Evolutionary conservation across 805 yeast species (phyloP).

Genomic region (Nakazawaea ambrosiae): DNA sequence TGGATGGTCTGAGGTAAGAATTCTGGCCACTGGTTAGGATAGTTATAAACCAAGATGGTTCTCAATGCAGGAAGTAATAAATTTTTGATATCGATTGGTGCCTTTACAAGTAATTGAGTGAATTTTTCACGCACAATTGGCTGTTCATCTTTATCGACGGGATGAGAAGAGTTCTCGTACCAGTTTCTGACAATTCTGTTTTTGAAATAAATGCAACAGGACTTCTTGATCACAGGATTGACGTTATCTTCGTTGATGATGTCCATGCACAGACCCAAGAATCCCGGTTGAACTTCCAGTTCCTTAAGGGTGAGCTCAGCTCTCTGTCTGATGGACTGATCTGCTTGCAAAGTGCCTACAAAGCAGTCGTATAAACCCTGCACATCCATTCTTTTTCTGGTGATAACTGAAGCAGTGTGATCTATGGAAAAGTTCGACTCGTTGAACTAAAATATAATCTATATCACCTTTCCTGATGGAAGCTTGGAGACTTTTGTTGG

Average conservation of each 20-base stretch:
- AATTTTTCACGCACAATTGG: slow-evolving; percentile 66
- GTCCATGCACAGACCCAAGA: slow-evolving; percentile 76
- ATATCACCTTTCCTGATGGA: background rate
- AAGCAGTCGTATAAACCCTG: slow-evolving; percentile 65
- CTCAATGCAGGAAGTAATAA: slow-evolving; percentile 47
- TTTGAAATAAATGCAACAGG: slow-evolving; percentile 85
- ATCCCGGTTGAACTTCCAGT: slow-evolving; percentile 59
- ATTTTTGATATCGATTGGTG: slow-evolving; percentile 36
- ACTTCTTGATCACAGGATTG: slow-evolving; percentile 52
- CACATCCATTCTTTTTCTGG: slow-evolving; percentile 71
- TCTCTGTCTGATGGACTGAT: slow-evolving; percentile 48
- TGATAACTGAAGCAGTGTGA: no score
- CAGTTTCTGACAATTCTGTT: slow-evolving; percentile 66
- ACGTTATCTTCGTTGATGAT: slow-evolving; percentile 51
- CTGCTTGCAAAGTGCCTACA: slow-evolving; percentile 69
- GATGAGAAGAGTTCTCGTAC: slow-evolving; percentile 29
- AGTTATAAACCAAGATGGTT: slow-evolving; percentile 38
- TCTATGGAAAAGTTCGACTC: no score
- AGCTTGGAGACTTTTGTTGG: background rate
- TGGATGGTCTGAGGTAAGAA: slow-evolving; percentile 41
- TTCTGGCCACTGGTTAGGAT: slow-evolving; percentile 44
- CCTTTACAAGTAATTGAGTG: slow-evolving; percentile 49
- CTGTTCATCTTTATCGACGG: slow-evolving; percentile 64
- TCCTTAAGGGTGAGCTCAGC: slow-evolving; percentile 65
- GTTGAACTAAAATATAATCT: no score